Percentiles rank a stretch among this genome's conserved stretches.
Conservation (phyloP, 352 stramenopile species). For the Thraustochytrium striatum region DNA sequence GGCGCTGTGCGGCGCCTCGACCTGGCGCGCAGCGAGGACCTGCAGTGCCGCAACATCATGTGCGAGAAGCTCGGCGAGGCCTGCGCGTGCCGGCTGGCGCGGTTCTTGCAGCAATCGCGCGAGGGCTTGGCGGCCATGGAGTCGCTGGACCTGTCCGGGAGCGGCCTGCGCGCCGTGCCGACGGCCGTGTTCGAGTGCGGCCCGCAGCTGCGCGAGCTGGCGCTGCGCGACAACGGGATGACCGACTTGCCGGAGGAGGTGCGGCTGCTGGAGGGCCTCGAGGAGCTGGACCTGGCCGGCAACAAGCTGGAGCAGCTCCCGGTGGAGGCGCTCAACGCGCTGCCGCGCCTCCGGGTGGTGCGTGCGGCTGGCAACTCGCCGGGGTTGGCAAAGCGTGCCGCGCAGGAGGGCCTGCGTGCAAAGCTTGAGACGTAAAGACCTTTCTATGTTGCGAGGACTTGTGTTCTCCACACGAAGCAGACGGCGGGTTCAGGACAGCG, state of each 20-base stretch:
- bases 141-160: neutral
- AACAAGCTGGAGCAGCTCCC: constrained; percentile 3
- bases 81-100: constrained; percentile 26
- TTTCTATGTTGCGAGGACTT: no score
- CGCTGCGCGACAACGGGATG: neutral
- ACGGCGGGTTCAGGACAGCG: no score
- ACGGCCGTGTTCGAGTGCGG: neutral
- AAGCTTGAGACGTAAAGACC: no score
- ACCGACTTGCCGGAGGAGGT: neutral
- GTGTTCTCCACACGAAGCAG: no score
- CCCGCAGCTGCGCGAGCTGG: neutral
- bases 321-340: no score
- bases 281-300: constrained; percentile 22
- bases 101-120: constrained; percentile 13
- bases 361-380: no score
- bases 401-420: no score
- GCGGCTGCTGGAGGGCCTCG: neutral
- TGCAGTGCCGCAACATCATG: constrained; percentile 45
- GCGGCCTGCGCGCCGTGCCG: neutral
- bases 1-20: neutral
- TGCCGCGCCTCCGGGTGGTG: no score
- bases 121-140: neutral
- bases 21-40: constrained; percentile 3
- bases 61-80: constrained; percentile 44
- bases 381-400: no score